Evolutionary conservation across 768 basidiomycete genomes (phyloP), one percentile per base, ranked within the genome.

Genomic region (Mycena maculata): DNA sequence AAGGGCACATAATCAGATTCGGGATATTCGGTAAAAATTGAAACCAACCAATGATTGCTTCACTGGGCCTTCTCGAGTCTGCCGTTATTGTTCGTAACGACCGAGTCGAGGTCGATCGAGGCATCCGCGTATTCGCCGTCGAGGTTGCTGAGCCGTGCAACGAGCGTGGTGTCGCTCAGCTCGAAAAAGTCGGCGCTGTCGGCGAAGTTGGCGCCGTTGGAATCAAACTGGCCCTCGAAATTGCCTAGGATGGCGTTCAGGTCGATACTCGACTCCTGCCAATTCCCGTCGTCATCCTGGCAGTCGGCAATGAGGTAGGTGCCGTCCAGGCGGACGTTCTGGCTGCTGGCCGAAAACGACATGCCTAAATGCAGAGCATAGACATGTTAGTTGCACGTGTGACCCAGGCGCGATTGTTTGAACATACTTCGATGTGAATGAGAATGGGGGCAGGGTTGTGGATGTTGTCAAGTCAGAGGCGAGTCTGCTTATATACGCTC

Each of bases 261-360:
- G 45, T 70, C 31, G 10, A 70, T 10, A 9, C 30, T 25, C 18
- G 59, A 56, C 55, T 63, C 41, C 42, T 48, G 55, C 44, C 44
- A 27, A n/a, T 67, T 52, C 15, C 65, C 65, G 42, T 70, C 49
- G 28, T 33, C 16, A 41, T 67, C 63, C 30, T 42, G 60, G 55
- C 63, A 65, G 8, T 62, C 45, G 4, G 69, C 69, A 42, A 60
- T 49, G 38, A 70, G 59, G 22, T 33, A n/a, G 55, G 55, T 55
- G 48, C 52, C 65, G 2, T 48, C 65, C 6, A 70, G 27, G 33
- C 65, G 65, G 55, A 45, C 49, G 60, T 55, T 23, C 5, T 73
- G 65, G 63, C 68, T 60, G 53, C 28, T 60, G 27, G 31, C 39
- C 36, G 77, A 71, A 25, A 74, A 73, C 55, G 76, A 73, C 50